Percentiles rank a stretch among this genome's conserved stretches.
Evolutionary conservation across 2,329 filamentous ascomycete species (phyloP).

Genomic region (Emmonsiellopsis sp.): DNA sequence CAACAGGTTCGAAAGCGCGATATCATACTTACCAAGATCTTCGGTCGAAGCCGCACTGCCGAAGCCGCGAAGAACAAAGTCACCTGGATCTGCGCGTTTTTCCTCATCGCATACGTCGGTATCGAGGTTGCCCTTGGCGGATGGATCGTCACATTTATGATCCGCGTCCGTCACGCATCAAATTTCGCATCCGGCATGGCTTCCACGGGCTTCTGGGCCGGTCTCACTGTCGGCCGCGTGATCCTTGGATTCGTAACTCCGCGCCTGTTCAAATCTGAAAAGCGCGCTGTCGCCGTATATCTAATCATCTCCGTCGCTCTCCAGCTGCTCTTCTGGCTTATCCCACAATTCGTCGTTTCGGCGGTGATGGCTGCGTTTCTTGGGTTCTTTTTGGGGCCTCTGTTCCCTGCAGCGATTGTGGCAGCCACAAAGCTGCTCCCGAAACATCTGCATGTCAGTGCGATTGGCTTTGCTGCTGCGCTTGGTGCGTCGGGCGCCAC

Average conservation of each 20-base stretch:
- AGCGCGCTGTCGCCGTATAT: slow-evolving; percentile 55
- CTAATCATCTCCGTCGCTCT: slow-evolving; percentile 54
- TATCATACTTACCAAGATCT: slow-evolving; percentile 2
- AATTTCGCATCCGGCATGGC: slow-evolving; percentile 66
- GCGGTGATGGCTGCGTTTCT: slow-evolving; percentile 62
- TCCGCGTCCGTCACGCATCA: slow-evolving; percentile 60
- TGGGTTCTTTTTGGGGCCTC: slow-evolving; percentile 70
- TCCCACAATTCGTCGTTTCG: slow-evolving; percentile 66
- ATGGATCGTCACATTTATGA: slow-evolving; percentile 83
- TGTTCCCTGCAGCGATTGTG: slow-evolving; percentile 69
- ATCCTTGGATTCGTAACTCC: slow-evolving; percentile 69
- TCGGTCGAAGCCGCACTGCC: slow-evolving; percentile 15
- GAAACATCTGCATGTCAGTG: slow-evolving; percentile 63
- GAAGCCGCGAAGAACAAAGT: slow-evolving; percentile 33
- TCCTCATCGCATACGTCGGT: slow-evolving; percentile 71
- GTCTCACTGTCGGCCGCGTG: slow-evolving; percentile 65
- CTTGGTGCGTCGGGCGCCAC: slow-evolving; percentile 64
- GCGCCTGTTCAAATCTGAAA: slow-evolving; percentile 55
- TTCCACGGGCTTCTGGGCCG: slow-evolving; percentile 76
- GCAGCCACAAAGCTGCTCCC: slow-evolving; percentile 67
- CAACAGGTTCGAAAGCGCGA: neutral
- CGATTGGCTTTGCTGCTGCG: slow-evolving; percentile 71
- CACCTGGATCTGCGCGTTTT: slow-evolving; percentile 63
- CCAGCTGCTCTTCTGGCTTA: slow-evolving; percentile 70
- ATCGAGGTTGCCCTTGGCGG: slow-evolving; percentile 62